Evolutionary conservation across 2,329 filamentous ascomycete genomes (phyloP), one percentile per base, ranked within the genome.

Genomic region (Penicillium freii): DNA sequence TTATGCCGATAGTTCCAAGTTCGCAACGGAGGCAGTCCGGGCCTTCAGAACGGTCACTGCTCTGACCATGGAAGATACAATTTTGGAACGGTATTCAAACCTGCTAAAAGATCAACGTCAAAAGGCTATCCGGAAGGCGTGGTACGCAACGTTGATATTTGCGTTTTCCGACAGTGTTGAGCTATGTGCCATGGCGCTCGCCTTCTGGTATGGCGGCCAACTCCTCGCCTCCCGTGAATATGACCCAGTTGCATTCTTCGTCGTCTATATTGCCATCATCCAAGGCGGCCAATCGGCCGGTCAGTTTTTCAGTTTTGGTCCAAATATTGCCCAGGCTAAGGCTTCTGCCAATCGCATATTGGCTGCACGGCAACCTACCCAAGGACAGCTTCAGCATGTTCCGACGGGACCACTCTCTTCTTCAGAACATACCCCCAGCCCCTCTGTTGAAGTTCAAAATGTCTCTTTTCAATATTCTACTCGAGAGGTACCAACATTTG

Each of bases 11-110:
- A 90, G 87, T 66, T 89, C 88, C 21, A 84, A 89, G 65, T 91
- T 91, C 64, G 89, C 87, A 0, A 84, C 87, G 1, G 89, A 92
- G 70, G 84, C 88, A 4, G 89, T 92, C 40, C 82, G 85, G 1
- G 88, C 88, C 0, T 90, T 90, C 70, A 81, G 89, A 10, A 92
- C 89, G 0, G 89, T 92, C 5, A 77, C 86, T 0, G 82, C 87
- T 1, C 78, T 92, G 19, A 89, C 86, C 1, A 82, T 92, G 67
- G 89, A 92, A 68, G 80, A 86, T 56, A 77, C 80, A 15, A 89
- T 91, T 57, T 79, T 82, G 42, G 67, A 79, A 3, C 81, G 87
- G 34, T 92, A 91, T 65, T 75, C 82, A 19, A 69, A 60, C 0
- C 78, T 91, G 3, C 80, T 91, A 9, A 71, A 74, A 4, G 71